Evolutionary conservation across 345 rosid genomes (phyloP).

Genomic region (Anastatica hierochuntica): DNA sequence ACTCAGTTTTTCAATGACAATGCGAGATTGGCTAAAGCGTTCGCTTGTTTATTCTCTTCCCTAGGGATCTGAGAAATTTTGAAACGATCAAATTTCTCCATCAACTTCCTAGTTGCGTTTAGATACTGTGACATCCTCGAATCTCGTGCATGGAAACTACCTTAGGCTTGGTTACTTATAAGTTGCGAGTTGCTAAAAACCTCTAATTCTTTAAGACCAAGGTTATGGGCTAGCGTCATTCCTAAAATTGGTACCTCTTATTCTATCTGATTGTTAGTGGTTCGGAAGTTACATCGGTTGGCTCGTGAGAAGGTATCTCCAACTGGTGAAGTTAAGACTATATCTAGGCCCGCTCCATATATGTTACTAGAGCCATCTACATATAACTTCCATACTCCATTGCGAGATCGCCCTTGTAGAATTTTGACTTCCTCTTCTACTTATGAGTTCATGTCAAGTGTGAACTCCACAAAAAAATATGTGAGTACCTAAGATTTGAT

Average conservation of each 20-base stretch:
- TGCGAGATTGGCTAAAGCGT: neutral
- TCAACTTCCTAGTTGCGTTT: fast-evolving
- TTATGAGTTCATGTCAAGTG: neutral
- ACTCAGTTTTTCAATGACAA: neutral
- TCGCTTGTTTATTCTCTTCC: neutral
- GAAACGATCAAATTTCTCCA: neutral
- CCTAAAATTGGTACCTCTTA: neutral
- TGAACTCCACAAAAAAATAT: neutral
- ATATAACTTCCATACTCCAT: neutral
- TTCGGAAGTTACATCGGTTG: too few species aligned
- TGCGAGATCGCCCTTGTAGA: neutral
- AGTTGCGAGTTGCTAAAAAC: neutral
- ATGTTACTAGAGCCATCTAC: neutral
- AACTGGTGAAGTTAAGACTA: neutral
- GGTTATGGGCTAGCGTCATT: neutral
- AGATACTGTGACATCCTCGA: neutral
- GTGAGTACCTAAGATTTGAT: neutral
- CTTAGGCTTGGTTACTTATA: neutral
- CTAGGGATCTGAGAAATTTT: neutral
- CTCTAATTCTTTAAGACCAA: too few species aligned
- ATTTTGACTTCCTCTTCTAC: neutral
- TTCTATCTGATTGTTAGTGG: neutral
- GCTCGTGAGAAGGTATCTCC: neutral
- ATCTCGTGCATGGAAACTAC: neutral
- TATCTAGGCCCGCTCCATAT: neutral